A percentile compares a stretch with the other conserved stretches of the same genome.
phyloP scores from a whole-genome alignment of 257 asterid species.

The Solanum virginianum region DNA sequence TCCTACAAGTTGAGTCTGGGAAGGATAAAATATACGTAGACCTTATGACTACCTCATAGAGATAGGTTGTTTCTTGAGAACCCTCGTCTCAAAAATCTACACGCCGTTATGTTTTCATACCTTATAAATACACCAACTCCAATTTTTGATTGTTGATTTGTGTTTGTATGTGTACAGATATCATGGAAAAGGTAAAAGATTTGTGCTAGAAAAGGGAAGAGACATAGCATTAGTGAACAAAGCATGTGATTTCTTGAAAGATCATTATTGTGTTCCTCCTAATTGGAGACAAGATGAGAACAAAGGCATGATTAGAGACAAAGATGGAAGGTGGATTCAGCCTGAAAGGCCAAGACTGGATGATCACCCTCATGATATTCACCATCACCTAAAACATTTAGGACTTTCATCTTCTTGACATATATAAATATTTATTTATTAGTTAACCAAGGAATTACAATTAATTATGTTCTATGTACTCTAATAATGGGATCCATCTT shows the following conservation, averaged over 20 bases:
- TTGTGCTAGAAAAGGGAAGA: constrained; percentile 23
- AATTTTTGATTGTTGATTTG: neutral
- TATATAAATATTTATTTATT: neutral
- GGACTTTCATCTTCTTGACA: neutral
- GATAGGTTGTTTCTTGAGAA: too few species aligned
- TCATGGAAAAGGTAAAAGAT: constrained; percentile 37
- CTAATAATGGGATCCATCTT: neutral
- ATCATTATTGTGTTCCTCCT: constrained; percentile 35
- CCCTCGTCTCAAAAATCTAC: too few species aligned
- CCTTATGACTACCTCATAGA: too few species aligned
- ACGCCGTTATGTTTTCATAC: too few species aligned
- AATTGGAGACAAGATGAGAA: constrained; percentile 44
- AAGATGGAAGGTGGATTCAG: constrained; percentile 40
- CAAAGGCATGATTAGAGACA: constrained; percentile 41
- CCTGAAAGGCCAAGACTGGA: constrained; percentile 23
- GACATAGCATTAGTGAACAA: constrained; percentile 49
- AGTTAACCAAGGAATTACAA: neutral
- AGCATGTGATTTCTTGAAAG: constrained; percentile 34
- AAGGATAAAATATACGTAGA: too few species aligned
- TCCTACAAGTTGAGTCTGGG: too few species aligned
- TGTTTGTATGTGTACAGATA: constrained; percentile 17
- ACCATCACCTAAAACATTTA: constrained; percentile 6
- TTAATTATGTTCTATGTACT: neutral
- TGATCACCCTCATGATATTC: constrained; percentile 19
- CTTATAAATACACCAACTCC: too few species aligned